A percentile compares a stretch with the other conserved stretches of the same genome.
Evolutionary conservation across 495 filamentous ascomycete genomes (phyloP).

Genomic region (Penicillium maclennaniae): DNA sequence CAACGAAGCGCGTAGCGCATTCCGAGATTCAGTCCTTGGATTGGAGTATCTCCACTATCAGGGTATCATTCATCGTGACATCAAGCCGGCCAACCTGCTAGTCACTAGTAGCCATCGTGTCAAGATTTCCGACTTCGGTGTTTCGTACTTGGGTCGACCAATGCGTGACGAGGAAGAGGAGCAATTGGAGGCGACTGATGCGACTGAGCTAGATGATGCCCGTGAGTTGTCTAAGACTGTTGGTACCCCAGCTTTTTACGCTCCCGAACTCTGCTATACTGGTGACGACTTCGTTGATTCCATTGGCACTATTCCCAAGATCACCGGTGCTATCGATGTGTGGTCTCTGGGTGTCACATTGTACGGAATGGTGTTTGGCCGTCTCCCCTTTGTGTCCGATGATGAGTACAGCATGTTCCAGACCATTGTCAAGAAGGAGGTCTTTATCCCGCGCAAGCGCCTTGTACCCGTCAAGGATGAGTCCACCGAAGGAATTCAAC

Average conservation of each 20-base stretch:
- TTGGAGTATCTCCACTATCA: constrained; percentile 96
- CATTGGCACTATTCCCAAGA: constrained; percentile 44
- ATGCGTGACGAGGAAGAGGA: constrained; percentile 75
- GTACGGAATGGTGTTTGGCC: constrained; percentile 90
- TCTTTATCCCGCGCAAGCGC: constrained; percentile 78
- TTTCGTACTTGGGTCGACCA: constrained; percentile 89
- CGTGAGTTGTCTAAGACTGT: constrained; percentile 96
- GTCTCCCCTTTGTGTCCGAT: constrained; percentile 86
- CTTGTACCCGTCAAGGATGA: constrained; percentile 70
- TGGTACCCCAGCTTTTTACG: constrained; percentile 95
- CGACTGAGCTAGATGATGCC: constrained; percentile 80
- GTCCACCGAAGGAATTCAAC: constrained; percentile 36
- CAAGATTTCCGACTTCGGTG: constrained; percentile 99
- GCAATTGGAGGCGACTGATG: constrained; percentile 76
- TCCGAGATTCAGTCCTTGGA: constrained; percentile 89
- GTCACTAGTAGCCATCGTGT: constrained; percentile 80
- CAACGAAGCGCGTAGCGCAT: constrained; percentile 76
- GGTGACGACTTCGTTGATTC: constrained; percentile 45
- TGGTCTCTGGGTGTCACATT: constrained; percentile 96
- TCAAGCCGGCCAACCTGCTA: constrained; percentile 97
- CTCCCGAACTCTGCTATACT: constrained; percentile 93
- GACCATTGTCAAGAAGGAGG: constrained; percentile 83
- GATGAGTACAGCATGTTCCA: constrained; percentile 88
- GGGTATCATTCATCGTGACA: constrained; percentile 95
- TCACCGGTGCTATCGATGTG: constrained; percentile 80